Percentiles rank a stretch among this genome's conserved stretches.
These are phyloP conservation scores for Penicillium lividum DNA, from an alignment of 495 filamentous ascomycete species.

Conservation along the genomic window DNA sequence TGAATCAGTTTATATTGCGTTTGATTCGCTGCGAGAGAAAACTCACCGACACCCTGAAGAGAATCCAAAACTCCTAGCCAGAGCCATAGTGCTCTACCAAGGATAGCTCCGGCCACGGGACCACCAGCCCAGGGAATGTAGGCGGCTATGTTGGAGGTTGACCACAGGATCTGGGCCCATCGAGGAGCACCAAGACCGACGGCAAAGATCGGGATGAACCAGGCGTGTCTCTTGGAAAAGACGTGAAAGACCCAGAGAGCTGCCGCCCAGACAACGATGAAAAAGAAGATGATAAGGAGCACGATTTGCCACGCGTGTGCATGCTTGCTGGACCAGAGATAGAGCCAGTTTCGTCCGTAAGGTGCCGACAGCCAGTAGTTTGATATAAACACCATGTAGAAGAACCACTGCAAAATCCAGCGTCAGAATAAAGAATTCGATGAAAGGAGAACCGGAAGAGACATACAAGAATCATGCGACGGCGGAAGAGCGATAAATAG, in stretches of 20 bases:
- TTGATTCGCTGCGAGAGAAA: conserved; percentile 5
- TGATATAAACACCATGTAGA: conserved; percentile 20
- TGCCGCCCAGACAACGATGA: conserved; percentile 46
- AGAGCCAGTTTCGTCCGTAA: conserved; percentile 52
- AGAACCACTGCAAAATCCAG: conserved; percentile 26
- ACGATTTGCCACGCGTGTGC: conserved; percentile 46
- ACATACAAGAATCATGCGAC: conserved; percentile 54
- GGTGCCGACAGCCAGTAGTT: conserved; percentile 53
- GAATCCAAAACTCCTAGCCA: conserved; percentile 53
- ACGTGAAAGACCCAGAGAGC: conserved; percentile 41
- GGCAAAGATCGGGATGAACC: conserved; percentile 54
- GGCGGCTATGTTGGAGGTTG: conserved; percentile 44
- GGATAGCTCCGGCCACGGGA: conserved; percentile 36
- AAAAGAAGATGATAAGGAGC: conserved; percentile 45
- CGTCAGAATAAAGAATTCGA: conserved; percentile 8
- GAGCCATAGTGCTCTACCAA: conserved; percentile 50
- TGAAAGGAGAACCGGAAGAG: conserved; percentile 9
- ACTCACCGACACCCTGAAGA: conserved; percentile 46
- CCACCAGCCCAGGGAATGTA: conserved; percentile 50
- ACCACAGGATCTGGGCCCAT: conserved; percentile 54
- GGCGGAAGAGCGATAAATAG: conserved; percentile 52
- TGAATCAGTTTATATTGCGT: conserved; percentile 49
- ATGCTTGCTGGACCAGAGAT: conserved; percentile 48
- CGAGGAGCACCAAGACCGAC: conserved; percentile 51
- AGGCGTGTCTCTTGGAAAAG: conserved; percentile 49